A percentile compares a stretch with the other conserved stretches of the same genome.
These are phyloP conservation scores for Epichloe glyceriae DNA, from an alignment of 2,329 filamentous ascomycete genomes.

Conservation along the genomic window DNA sequence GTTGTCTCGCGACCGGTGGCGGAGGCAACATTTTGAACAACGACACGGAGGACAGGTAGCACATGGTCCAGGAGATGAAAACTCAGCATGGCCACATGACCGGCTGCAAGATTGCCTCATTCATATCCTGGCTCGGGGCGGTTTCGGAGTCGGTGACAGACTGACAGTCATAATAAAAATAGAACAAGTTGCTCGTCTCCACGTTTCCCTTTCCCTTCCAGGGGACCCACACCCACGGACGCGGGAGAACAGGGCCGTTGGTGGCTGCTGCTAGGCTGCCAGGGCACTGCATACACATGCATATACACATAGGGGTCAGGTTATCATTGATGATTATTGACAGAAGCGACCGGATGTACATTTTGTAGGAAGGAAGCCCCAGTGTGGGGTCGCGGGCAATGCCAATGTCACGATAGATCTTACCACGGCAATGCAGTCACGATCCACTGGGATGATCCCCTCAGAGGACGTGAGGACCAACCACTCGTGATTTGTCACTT, in stretches of 20 bases:
- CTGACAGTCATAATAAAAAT: not conserved
- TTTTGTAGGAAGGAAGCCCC: too few species aligned
- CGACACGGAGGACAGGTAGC: not conserved
- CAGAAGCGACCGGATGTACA: too few species aligned
- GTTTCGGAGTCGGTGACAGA: not conserved
- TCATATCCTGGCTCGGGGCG: not conserved
- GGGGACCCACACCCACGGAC: not conserved
- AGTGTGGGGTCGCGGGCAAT: not conserved
- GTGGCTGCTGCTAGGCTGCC: not conserved
- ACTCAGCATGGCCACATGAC: constrained; percentile 10
- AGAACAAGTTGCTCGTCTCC: not conserved
- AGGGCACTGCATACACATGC: too few species aligned
- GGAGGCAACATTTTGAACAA: not conserved
- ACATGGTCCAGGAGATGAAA: constrained; percentile 2
- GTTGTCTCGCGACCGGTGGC: not conserved
- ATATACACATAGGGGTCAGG: too few species aligned
- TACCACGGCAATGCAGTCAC: constrained; percentile 2
- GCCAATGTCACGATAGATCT: constrained; percentile 4
- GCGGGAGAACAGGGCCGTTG: not conserved
- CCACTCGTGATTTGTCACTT: too few species aligned
- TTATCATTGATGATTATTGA: too few species aligned
- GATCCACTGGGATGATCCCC: not conserved
- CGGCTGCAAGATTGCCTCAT: constrained; percentile 6
- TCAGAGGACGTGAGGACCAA: not conserved
- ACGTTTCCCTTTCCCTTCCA: constrained; percentile 1